Conservation (phyloP, 139 green algal genomes). For the Chlorella vulgaris region DNA sequence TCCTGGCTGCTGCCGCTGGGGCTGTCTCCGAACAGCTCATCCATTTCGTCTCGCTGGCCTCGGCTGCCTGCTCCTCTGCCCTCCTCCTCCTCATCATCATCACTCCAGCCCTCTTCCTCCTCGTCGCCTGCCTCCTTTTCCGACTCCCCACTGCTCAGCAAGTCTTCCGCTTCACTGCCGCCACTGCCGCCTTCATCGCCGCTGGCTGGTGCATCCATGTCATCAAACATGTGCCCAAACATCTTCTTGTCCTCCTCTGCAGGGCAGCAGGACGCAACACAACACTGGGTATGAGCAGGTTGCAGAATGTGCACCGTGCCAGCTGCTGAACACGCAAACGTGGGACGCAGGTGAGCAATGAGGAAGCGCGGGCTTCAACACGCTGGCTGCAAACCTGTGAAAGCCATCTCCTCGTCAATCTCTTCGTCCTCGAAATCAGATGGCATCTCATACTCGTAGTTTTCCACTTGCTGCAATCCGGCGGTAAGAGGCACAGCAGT, state of each 20-base stretch:
- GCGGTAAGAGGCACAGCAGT: not conserved
- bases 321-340: not conserved
- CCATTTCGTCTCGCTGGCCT: conserved; percentile 10
- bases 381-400: conserved; percentile 60
- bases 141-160: conserved; percentile 46
- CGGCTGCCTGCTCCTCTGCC: not conserved
- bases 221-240: conserved; percentile 76
- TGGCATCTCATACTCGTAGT: conserved; percentile 90
- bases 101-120: conserved; percentile 18
- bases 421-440: conserved; percentile 95
- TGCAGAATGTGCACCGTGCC: not conserved
- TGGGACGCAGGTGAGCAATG: not conserved
- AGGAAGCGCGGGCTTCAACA: not conserved
- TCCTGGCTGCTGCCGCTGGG: conserved; percentile 8
- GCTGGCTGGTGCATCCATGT: not conserved
- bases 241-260: conserved; percentile 79
- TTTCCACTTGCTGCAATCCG: conserved; percentile 79
- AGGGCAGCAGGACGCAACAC: not conserved
- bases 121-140: conserved; percentile 39
- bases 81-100: conserved; percentile 17
- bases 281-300: not conserved
- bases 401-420: conserved; percentile 94
- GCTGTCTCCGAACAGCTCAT: conserved; percentile 22
- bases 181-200: conserved; percentile 45
- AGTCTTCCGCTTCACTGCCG: conserved; percentile 22